Percentiles rank a stretch among this genome's conserved stretches.
These are phyloP conservation scores for Aspergillus asperescens DNA, from an alignment of 495 filamentous ascomycete genomes.

Conservation along the genomic window DNA sequence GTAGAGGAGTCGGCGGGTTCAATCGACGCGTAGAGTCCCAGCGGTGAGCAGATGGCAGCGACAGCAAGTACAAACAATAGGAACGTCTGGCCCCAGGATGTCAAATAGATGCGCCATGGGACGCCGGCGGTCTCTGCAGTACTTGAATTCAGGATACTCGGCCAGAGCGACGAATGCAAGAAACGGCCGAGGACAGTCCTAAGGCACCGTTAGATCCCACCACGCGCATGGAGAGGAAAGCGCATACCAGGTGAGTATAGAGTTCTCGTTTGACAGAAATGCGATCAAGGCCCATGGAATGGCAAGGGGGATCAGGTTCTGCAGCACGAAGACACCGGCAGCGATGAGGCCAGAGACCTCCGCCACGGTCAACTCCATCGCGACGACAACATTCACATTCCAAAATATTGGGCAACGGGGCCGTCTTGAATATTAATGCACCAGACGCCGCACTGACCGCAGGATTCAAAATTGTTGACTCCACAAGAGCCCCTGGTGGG, in stretches of 20 bases:
- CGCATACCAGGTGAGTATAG: slow-evolving; percentile 6
- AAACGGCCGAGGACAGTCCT: slow-evolving; percentile 18
- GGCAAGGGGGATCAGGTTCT: slow-evolving; percentile 6
- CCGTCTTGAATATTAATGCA: too few species aligned
- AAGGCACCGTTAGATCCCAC: too few species aligned
- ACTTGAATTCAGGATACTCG: slow-evolving; percentile 21
- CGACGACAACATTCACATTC: not conserved
- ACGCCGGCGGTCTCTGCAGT: slow-evolving; percentile 13
- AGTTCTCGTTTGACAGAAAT: slow-evolving; percentile 7
- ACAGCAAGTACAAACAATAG: slow-evolving; percentile 12
- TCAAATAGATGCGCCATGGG: slow-evolving; percentile 5
- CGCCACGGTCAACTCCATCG: slow-evolving; percentile 12
- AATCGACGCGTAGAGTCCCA: slow-evolving; percentile 27
- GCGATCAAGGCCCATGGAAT: slow-evolving; percentile 8
- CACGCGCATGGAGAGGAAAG: not conserved
- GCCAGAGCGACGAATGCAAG: slow-evolving; percentile 27
- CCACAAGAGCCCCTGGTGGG: too few species aligned
- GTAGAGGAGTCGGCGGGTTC: not conserved
- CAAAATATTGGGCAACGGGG: too few species aligned
- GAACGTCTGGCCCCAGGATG: slow-evolving; percentile 8
- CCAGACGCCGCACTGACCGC: too few species aligned
- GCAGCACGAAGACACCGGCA: slow-evolving; percentile 9
- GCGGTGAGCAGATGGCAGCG: slow-evolving; percentile 27
- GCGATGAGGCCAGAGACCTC: slow-evolving; percentile 17
- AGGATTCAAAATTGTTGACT: too few species aligned